Evolutionary conservation across 1,284 basidiomycete genomes (phyloP), one percentile per base, ranked within the genome.

Genomic region (Mycosarcoma maydis): DNA sequence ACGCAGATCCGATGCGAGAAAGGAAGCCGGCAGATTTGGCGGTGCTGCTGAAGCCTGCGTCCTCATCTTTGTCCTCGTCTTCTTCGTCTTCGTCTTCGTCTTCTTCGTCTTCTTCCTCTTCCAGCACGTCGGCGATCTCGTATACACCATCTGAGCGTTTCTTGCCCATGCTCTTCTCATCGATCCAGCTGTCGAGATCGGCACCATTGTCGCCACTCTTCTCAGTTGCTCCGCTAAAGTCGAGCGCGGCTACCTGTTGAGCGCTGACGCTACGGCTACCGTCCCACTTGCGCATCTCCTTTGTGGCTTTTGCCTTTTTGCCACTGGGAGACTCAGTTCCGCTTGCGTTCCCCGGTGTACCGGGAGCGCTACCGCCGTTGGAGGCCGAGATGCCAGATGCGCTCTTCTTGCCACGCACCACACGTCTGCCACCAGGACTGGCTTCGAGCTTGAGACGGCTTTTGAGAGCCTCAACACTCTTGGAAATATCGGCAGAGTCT

Each of bases 241-340:
- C 94, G 40, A 98, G 86, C 32, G 89, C 88, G 0, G 89, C 90
- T 89, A 96, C 94, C 69, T 96, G 93, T 19, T 86, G 85, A 66
- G 92, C 90, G 3, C 87, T 89, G 8, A 89, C 88, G 2, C 87
- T 87, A 66, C 89, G 86, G 64, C 76, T 75, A 41, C 93, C 88
- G 17, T 90, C 92, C 95, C 95, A 98, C 83, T 92, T 96, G 38
- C 95, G 89, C 83, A 91, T 91, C 19, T 86, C 82, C 83, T 98
- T 98, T 6, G 87, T 81, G 69, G 86, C 89, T 34, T 82, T 83
- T 81, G 89, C 88, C 72, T 77, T 87, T 72, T 80, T 80, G 22
- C 69, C 62, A 14, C 65, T 53, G 4, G 72, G 69, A 10, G 69
- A 68, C 23, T 65, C 62, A 17, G 58, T 56, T 5, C 66, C 52